A percentile compares a stretch with the other conserved stretches of the same genome.
phyloP scores from a whole-genome alignment of 2,329 filamentous ascomycete species.

The Paecilomyces dactylethromorphus region DNA sequence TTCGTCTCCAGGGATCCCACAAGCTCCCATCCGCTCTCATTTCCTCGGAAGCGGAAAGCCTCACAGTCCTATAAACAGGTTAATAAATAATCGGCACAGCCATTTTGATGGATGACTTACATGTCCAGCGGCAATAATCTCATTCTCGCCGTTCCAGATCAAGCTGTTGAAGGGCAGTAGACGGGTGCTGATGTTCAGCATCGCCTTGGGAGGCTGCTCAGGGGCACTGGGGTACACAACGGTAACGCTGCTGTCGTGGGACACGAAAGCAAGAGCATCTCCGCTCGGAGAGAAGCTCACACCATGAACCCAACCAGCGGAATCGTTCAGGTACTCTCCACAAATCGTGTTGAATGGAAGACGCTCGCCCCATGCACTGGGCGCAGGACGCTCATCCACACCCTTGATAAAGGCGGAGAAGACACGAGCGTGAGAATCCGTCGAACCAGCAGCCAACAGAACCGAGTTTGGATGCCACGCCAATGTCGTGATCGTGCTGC shows the following conservation, averaged over 20 bases:
- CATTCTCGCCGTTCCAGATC: slow-evolving; percentile 83
- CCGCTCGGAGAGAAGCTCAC: slow-evolving; percentile 90
- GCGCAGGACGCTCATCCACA: slow-evolving; percentile 76
- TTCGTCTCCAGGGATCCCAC: slow-evolving; percentile 74
- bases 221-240: slow-evolving; percentile 90
- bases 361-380: slow-evolving; percentile 87
- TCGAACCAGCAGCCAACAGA: slow-evolving; percentile 88
- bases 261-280: slow-evolving; percentile 85
- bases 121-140: slow-evolving; percentile 93
- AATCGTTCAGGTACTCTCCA: slow-evolving; percentile 92
- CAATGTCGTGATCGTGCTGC: slow-evolving; percentile 90
- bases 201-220: slow-evolving; percentile 83
- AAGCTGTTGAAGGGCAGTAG: slow-evolving; percentile 87
- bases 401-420: slow-evolving; percentile 97
- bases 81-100: not conserved
- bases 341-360: slow-evolving; percentile 98
- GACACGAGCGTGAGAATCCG: slow-evolving; percentile 90
- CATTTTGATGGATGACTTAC: slow-evolving; percentile 33
- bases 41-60: slow-evolving; percentile 80
- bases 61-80: slow-evolving; percentile 56
- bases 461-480: slow-evolving; percentile 98
- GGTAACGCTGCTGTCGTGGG: slow-evolving; percentile 94
- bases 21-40: slow-evolving; percentile 74
- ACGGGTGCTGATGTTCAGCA: slow-evolving; percentile 84
- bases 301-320: slow-evolving; percentile 92